These are phyloP conservation scores for Amesomyces nigricolor DNA, from an alignment of 2,329 filamentous ascomycete genomes.

Conservation along the genomic window DNA sequence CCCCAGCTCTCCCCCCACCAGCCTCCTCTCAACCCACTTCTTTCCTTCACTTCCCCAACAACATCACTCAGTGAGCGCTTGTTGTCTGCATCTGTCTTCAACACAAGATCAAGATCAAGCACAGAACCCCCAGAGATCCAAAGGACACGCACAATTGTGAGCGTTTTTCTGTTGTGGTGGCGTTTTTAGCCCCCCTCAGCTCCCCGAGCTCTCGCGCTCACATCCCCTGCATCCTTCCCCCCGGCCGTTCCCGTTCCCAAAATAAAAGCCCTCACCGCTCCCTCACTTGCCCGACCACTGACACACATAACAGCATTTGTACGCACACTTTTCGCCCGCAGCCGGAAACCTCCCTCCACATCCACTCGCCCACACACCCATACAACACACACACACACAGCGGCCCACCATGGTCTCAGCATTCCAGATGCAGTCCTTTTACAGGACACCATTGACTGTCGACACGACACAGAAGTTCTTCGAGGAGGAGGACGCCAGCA, in stretches of 20 bases:
- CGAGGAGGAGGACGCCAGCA: conserved; percentile 55
- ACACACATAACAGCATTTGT: conserved; percentile 26
- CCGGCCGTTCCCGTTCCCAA: conserved; percentile 22
- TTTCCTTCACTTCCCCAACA: conserved; percentile 1
- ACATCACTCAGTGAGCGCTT: conserved; percentile 8
- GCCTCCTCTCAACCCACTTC: conserved; percentile 19
- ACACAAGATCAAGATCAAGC: conserved; percentile 1
- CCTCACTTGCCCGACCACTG: conserved; percentile 21
- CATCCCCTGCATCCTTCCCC: conserved; percentile 16
- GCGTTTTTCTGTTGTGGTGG: neutral
- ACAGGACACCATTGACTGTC: conserved; percentile 46
- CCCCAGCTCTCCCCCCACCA: conserved; percentile 17
- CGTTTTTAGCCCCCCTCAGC: neutral
- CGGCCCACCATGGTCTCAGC: conserved; percentile 45
- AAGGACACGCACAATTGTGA: conserved; percentile 10
- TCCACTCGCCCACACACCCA: conserved; percentile 12
- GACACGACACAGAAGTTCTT: conserved; percentile 54
- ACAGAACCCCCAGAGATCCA: conserved; percentile 4
- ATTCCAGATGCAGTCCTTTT: conserved; percentile 48
- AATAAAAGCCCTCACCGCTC: conserved; percentile 29
- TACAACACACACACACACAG: conserved; percentile 14
- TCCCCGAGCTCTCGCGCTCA: neutral
- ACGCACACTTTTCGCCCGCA: conserved; percentile 18
- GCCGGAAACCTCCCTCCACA: conserved; percentile 10
- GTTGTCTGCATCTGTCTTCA: neutral